Conservation (phyloP, 2,329 filamentous ascomycete species). For the Pochonia chlamydosporia region DNA sequence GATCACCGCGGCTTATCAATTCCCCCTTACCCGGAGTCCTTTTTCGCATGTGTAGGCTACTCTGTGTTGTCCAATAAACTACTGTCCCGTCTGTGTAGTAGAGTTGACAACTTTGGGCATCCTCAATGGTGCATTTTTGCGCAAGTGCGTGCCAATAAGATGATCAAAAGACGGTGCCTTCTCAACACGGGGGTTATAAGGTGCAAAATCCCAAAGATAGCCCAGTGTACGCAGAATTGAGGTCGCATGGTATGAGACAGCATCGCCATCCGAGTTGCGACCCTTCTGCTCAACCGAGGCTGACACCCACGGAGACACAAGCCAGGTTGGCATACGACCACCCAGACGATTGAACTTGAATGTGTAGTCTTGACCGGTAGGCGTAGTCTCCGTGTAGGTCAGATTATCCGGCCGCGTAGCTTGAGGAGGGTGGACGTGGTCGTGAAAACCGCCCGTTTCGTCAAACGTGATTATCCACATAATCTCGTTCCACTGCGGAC, state of each 20-base stretch:
- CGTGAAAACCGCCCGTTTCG: conserved; percentile 30
- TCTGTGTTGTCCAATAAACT: too few relatives aligned
- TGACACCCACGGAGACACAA: conserved; percentile 34
- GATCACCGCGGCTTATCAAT: too few relatives aligned
- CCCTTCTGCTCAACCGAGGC: conserved; percentile 31
- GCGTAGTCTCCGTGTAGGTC: conserved; percentile 25
- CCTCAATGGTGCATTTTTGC: too few relatives aligned
- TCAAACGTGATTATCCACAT: conserved; percentile 28
- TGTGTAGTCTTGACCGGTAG: conserved; percentile 24
- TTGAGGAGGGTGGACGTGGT: conserved; percentile 27
- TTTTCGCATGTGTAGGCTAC: too few relatives aligned
- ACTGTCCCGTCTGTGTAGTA: too few relatives aligned
- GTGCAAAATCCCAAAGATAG: conserved; percentile 35
- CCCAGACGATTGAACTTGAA: conserved; percentile 31
- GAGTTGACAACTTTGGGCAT: too few relatives aligned
- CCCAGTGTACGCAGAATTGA: conserved; percentile 35
- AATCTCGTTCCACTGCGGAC: conserved; percentile 28
- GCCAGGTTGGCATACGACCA: conserved; percentile 29
- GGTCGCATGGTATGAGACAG: conserved; percentile 33
- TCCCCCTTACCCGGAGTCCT: too few relatives aligned
- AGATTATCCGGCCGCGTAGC: conserved; percentile 23
- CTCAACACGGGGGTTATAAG: conserved; percentile 30
- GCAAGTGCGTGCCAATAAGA: too few relatives aligned
- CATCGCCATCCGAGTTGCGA: conserved; percentile 26
- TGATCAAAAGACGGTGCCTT: conserved; percentile 30